Evolutionary conservation across 2,329 filamentous ascomycete genomes (phyloP).

Genomic region (Scleromitrula shiraiana): DNA sequence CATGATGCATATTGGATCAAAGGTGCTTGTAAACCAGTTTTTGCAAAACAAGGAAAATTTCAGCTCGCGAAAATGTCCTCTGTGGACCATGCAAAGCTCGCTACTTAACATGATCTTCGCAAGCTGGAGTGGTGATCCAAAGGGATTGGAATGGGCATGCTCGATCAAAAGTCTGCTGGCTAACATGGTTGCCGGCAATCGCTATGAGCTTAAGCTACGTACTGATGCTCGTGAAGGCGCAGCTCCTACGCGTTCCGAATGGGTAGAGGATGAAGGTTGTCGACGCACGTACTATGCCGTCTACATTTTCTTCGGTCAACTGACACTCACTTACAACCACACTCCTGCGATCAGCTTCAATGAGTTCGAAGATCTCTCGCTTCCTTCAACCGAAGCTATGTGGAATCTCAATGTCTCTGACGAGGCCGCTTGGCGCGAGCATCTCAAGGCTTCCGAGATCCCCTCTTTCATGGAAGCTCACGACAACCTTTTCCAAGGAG

Average conservation of each 20-base stretch:
- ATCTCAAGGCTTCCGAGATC: slow-evolving; percentile 59
- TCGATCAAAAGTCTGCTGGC: slow-evolving; percentile 97
- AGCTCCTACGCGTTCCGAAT: slow-evolving; percentile 73
- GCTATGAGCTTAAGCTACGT: slow-evolving; percentile 90
- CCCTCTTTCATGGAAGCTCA: slow-evolving; percentile 91
- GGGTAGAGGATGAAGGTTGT: slow-evolving; percentile 95
- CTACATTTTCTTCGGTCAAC: slow-evolving; percentile 95
- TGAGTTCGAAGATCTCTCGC: slow-evolving; percentile 86
- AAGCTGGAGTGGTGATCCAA: slow-evolving; percentile 97
- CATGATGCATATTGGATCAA: slow-evolving; percentile 94
- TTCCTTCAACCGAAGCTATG: slow-evolving; percentile 87
- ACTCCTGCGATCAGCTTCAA: slow-evolving; percentile 97
- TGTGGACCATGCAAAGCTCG: slow-evolving; percentile 98
- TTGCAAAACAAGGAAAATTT: slow-evolving; percentile 98
- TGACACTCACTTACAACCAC: slow-evolving; percentile 95
- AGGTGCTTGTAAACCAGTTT: slow-evolving; percentile 94
- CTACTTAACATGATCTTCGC: slow-evolving; percentile 98
- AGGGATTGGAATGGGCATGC: slow-evolving; percentile 96
- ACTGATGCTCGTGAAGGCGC: slow-evolving; percentile 76
- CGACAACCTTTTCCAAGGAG: slow-evolving; percentile 90
- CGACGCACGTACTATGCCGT: slow-evolving; percentile 96
- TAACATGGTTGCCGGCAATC: slow-evolving; percentile 97
- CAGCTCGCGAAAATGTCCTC: slow-evolving; percentile 90
- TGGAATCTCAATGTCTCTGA: slow-evolving; percentile 81
- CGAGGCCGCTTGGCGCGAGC: slow-evolving; percentile 77